Evolutionary conservation across 805 yeast genomes (phyloP).

Genomic region (Blastobotrys peoriensis): DNA sequence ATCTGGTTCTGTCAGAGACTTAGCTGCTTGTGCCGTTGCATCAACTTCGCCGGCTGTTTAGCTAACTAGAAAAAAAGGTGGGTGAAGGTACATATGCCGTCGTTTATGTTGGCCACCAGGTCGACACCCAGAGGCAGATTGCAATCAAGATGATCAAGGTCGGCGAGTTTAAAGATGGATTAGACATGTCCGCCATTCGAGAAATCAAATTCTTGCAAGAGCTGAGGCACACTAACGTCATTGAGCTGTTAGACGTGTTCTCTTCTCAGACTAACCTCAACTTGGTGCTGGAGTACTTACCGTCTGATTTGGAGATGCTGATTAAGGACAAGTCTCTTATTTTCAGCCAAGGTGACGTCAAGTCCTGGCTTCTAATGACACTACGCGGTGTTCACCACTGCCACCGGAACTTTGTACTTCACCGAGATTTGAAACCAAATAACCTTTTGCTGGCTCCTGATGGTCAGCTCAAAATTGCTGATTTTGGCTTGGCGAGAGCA

Average conservation of each 20-base stretch:
- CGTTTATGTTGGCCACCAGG: slow-evolving; percentile 69
- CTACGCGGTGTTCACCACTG: slow-evolving; percentile 92
- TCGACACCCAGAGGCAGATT: slow-evolving; percentile 49
- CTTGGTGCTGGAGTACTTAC: slow-evolving; percentile 86
- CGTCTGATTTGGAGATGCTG: slow-evolving; percentile 84
- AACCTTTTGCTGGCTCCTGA: slow-evolving; percentile 79
- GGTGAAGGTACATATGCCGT: slow-evolving; percentile 99
- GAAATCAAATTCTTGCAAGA: slow-evolving; percentile 88
- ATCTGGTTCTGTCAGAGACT: not conserved
- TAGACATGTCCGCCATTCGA: slow-evolving; percentile 96
- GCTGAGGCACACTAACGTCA: slow-evolving; percentile 68
- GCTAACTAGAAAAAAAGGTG: slow-evolving; percentile 61
- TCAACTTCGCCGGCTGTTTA: not conserved
- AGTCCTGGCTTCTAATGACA: slow-evolving; percentile 92
- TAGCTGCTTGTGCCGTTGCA: too few species aligned
- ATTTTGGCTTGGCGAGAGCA: slow-evolving; percentile 92
- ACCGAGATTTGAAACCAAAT: slow-evolving; percentile 90
- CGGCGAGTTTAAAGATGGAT: slow-evolving; percentile 89
- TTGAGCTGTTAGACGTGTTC: slow-evolving; percentile 84
- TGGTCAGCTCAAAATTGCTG: slow-evolving; percentile 90
- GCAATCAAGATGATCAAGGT: slow-evolving; percentile 96
- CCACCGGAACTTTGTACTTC: slow-evolving; percentile 84
- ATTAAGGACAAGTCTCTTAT: slow-evolving; percentile 73
- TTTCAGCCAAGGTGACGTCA: slow-evolving; percentile 81
- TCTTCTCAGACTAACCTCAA: slow-evolving; percentile 61